Base-by-base conservation (phyloP, 2,329 filamentous ascomycete genomes). In the Penicillium sp. region DNA sequence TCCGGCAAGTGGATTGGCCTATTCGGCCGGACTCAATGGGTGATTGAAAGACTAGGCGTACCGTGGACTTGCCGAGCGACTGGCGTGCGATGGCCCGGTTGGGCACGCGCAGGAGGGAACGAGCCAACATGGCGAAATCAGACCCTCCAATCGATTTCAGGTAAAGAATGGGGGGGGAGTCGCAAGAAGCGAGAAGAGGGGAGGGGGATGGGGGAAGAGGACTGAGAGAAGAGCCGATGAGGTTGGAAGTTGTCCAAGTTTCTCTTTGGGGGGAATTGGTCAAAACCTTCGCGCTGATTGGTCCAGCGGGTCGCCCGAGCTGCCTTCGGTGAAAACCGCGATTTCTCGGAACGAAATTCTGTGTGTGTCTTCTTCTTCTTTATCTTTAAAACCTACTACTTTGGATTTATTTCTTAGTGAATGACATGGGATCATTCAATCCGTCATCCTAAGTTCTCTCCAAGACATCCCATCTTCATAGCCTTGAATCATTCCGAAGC, bases 51-150 rank as follows among this genome's bases (percentile, higher is more conserved):
- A 69, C 27, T 28, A 28, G 75, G 76, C 84, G 81, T 84, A 89
- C 89, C 86, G 86, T 88, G 70, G 84, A 78, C 72, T 82, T 82
- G 73, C 83, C 79, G 72, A 84, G 79, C 75, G 82, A 81, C 79
- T 86, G 87, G 78, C 84, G 80, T 68, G 86, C 82, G 75, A 84
- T 80, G 79, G 85, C 87, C 80, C 90, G 81, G 70, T 86, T 81
- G 83, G 90, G 90, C 83, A 87, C 82, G 74, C 89, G 89, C 81
- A 95, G 78, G 78, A 84, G 84, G 77, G 90, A 89, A 82, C 90
- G 88, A 79, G 89, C 87, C 82, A 96, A 85, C 92, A 97, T 96
- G 81, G 63, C 59, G 52, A 65, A 67, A 61, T 62, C 54, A 59
- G 62, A 66, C 66, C 69, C 68, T 69, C 67, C 67, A 61, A 66